These are phyloP conservation scores for Phaeotremella fagi DNA, from an alignment of 768 basidiomycete species.

Conservation along the genomic window DNA sequence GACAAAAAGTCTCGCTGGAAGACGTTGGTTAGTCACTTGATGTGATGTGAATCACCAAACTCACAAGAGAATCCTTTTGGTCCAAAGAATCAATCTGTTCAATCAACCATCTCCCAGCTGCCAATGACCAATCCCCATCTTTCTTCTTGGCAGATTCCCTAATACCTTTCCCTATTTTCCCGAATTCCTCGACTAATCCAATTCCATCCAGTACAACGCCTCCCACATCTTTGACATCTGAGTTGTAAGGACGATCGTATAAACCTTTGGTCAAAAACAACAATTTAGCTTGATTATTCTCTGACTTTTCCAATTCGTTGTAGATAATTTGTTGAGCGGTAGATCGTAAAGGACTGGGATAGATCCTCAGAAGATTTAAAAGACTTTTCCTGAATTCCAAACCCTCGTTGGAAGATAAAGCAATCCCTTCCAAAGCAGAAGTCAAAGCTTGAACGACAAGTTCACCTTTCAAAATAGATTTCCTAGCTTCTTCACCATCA, in stretches of 20 bases:
- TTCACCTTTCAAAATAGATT: slow-evolving; percentile 29
- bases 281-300: slow-evolving; percentile 23
- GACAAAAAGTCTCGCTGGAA: slow-evolving; percentile 55
- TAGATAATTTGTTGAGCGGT: slow-evolving; percentile 37
- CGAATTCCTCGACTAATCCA: slow-evolving; percentile 58
- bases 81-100: slow-evolving; percentile 53
- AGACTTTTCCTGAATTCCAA: slow-evolving; percentile 43
- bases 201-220: slow-evolving; percentile 52
- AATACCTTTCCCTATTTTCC: slow-evolving; percentile 55
- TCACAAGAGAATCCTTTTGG: slow-evolving; percentile 43
- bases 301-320: slow-evolving; percentile 18
- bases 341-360: slow-evolving; percentile 43
- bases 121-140: slow-evolving; percentile 34
- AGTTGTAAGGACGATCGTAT: slow-evolving; percentile 43
- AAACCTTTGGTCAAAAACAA: slow-evolving; percentile 32
- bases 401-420: slow-evolving; percentile 36
- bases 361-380: slow-evolving; percentile 35
- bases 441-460: slow-evolving; percentile 26
- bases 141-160: slow-evolving; percentile 41
- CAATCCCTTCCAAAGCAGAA: slow-evolving; percentile 19
- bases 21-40: too few species aligned
- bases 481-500: slow-evolving; percentile 43
- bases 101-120: slow-evolving; percentile 53
- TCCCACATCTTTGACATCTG: slow-evolving; percentile 34
- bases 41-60: slow-evolving; percentile 38